Percentiles rank a stretch among this genome's conserved stretches.
phyloP scores from a whole-genome alignment of 2,329 filamentous ascomycete species.

The Pseudocercospora musae region DNA sequence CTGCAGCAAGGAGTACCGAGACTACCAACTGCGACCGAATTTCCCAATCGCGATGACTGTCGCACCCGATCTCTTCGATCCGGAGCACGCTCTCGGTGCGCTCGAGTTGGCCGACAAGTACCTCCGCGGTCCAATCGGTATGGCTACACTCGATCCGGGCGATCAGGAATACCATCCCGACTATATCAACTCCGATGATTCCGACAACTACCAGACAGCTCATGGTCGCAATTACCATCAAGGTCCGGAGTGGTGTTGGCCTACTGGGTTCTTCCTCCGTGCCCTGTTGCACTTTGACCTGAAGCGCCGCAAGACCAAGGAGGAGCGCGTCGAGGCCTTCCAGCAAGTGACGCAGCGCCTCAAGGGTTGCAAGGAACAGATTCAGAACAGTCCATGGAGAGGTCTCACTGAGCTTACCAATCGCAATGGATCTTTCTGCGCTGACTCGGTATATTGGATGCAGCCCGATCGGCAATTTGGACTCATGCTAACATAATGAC shows the following conservation, averaged over 20 bases:
- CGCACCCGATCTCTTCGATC: conserved; percentile 81
- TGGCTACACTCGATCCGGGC: conserved; percentile 89
- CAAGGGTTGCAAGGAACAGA: conserved; percentile 78
- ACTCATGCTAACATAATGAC: conserved; percentile 33
- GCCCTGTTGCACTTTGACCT: conserved; percentile 90
- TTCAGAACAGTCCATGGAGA: conserved; percentile 78
- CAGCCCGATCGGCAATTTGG: background rate
- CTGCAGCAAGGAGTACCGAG: conserved; percentile 92
- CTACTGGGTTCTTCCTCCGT: conserved; percentile 89
- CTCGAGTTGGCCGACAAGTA: conserved; percentile 75
- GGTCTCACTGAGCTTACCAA: conserved; percentile 92
- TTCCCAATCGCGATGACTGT: conserved; percentile 95
- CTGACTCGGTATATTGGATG: conserved; percentile 70
- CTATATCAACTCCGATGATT: conserved; percentile 94
- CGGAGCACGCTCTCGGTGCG: conserved; percentile 72
- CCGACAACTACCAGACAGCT: conserved; percentile 80
- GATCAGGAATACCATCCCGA: conserved; percentile 93
- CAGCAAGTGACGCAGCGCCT: conserved; percentile 88
- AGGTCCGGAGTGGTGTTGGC: conserved; percentile 97
- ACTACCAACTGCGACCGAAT: conserved; percentile 93
- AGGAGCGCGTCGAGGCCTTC: conserved; percentile 80
- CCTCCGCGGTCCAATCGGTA: conserved; percentile 82
- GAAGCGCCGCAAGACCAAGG: conserved; percentile 60
- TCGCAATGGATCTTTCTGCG: conserved; percentile 77
- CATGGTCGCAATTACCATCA: conserved; percentile 98